Percentiles rank a stretch among this genome's conserved stretches.
Conservation (phyloP, 208 protist genomes). For the Leishmania tarentolae region DNA sequence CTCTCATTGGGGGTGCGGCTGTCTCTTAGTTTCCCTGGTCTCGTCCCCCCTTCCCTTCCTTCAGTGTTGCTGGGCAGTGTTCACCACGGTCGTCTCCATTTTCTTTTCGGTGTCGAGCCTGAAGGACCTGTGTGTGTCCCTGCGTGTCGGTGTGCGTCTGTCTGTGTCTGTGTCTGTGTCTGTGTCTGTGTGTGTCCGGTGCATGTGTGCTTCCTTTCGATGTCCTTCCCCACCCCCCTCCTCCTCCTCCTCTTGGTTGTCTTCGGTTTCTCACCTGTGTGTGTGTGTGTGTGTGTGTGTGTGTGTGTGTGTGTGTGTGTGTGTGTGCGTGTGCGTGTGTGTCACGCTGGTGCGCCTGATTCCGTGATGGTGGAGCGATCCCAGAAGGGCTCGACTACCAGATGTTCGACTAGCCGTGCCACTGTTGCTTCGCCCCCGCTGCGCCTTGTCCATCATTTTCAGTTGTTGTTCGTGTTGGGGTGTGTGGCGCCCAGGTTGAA, state of each 20-base stretch:
- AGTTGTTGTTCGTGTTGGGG: background rate
- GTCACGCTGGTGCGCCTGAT: no score
- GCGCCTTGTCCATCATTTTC: no score
- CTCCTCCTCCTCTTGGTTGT: no score
- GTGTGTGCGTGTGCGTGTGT: background rate
- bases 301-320: background rate
- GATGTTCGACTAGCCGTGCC: no score
- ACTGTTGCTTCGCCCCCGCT: no score
- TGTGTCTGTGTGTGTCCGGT: no score
- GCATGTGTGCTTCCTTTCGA: no score
- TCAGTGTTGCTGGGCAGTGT: background rate
- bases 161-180: background rate
- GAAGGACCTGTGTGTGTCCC: background rate
- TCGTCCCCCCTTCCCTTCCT: background rate
- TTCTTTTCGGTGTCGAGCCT: background rate
- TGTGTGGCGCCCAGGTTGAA: background rate
- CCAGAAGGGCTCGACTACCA: no score
- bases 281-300: background rate
- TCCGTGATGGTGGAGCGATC: no score
- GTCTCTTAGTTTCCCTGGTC: background rate
- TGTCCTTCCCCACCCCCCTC: no score
- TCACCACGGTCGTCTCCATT: background rate
- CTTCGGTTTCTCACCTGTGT: background rate
- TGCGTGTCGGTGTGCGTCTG: background rate
- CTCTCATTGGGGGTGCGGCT: no score